A percentile compares a stretch with the other conserved stretches of the same genome.
Evolutionary conservation across 768 basidiomycete species (phyloP).

Genomic region (Lactarius hengduanensis): DNA sequence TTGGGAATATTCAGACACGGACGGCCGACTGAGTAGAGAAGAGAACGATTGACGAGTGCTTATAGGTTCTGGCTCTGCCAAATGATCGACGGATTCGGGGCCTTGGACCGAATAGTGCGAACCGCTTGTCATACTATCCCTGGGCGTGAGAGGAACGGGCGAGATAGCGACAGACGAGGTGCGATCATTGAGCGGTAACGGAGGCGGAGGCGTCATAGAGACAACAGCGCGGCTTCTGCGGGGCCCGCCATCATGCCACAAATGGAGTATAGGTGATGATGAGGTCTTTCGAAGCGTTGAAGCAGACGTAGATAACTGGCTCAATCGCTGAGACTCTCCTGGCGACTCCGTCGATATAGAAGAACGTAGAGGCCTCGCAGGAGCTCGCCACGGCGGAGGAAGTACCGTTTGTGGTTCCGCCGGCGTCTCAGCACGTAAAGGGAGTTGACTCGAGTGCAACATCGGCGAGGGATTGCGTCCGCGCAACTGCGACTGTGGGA

Average conservation of each 20-base stretch:
- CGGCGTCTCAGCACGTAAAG: slow-evolving; percentile 65
- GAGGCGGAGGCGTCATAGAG: slow-evolving; percentile 30
- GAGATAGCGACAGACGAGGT: slow-evolving; percentile 13
- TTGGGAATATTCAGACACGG: slow-evolving; percentile 66
- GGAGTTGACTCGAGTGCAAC: slow-evolving; percentile 44
- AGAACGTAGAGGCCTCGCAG: slow-evolving; percentile 57
- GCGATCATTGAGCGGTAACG: slow-evolving; percentile 15
- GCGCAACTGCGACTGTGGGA: slow-evolving; percentile 1
- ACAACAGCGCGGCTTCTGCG: slow-evolving; percentile 23
- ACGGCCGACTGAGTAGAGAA: slow-evolving; percentile 47
- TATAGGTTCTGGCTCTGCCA: slow-evolving; percentile 30
- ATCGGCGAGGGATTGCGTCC: slow-evolving; percentile 26
- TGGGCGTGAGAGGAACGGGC: slow-evolving; percentile 1
- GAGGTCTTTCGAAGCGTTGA: slow-evolving; percentile 45
- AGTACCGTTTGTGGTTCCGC: slow-evolving; percentile 57
- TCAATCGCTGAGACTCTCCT: slow-evolving; percentile 21
- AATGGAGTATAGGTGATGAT: slow-evolving; percentile 42
- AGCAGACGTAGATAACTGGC: slow-evolving; percentile 21
- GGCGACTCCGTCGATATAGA: slow-evolving; percentile 43
- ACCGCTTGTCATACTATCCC: slow-evolving; percentile 29
- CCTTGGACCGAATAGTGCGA: slow-evolving; percentile 28
- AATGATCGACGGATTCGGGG: slow-evolving; percentile 11
- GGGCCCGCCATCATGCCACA: slow-evolving; percentile 17
- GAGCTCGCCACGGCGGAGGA: slow-evolving; percentile 61
- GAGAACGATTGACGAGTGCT: slow-evolving; percentile 53